phyloP scores from a whole-genome alignment of 225 moss, liverwort and hornwort species.

The Thuidium tamariscinum region DNA sequence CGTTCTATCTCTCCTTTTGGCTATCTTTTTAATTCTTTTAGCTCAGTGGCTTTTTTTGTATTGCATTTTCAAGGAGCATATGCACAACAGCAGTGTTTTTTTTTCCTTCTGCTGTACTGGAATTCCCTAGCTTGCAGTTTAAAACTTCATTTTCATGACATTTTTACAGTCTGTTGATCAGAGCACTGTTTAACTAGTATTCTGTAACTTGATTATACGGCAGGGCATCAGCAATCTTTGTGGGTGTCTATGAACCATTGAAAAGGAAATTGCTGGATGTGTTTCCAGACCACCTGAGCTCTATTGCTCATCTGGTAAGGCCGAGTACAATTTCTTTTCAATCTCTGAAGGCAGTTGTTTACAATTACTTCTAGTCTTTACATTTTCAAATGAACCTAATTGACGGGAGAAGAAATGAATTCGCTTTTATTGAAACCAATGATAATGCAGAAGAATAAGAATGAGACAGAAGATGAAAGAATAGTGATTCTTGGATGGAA shows the following conservation, averaged over 20 bases:
- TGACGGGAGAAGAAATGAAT: not conserved
- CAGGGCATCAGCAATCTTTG: conserved; percentile 93
- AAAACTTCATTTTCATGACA: not conserved
- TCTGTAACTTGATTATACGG: not conserved
- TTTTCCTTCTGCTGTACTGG: not conserved
- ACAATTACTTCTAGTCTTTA: not conserved
- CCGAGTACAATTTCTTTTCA: not conserved
- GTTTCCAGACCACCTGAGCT: conserved; percentile 83
- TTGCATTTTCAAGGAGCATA: not conserved
- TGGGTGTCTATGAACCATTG: conserved; percentile 90
- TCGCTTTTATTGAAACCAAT: not conserved
- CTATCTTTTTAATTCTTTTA: not conserved
- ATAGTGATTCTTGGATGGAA: not conserved
- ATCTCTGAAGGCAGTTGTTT: not conserved
- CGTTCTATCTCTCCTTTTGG: conserved; percentile 10
- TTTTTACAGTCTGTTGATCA: not conserved
- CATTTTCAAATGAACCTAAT: not conserved
- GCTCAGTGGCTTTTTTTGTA: not conserved
- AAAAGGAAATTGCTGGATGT: conserved; percentile 73
- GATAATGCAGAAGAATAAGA: not conserved
- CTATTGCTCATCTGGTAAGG: conserved; percentile 80
- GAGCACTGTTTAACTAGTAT: not conserved
- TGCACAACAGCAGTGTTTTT: not conserved
- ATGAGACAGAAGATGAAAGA: not conserved
- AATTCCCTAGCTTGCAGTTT: not conserved